A percentile compares a stretch with the other conserved stretches of the same genome.
phyloP scores from a whole-genome alignment of 257 asterid species.

The Linaria vulgaris region DNA sequence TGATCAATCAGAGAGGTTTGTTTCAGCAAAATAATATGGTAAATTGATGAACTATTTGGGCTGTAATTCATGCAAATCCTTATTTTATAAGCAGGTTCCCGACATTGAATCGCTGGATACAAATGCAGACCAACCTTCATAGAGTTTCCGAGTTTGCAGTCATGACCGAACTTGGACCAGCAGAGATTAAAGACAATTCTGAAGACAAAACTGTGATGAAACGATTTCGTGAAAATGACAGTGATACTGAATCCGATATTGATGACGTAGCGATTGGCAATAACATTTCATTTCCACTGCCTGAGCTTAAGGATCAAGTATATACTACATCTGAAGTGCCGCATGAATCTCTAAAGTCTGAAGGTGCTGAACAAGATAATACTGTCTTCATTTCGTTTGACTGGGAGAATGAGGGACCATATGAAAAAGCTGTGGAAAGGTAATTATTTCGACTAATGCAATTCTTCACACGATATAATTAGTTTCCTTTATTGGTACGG shows the following conservation, averaged over 20 bases:
- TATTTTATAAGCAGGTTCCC: conserved; percentile 68
- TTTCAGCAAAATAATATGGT: conserved; percentile 25
- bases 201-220: conserved; percentile 59
- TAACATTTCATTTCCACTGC: conserved; percentile 41
- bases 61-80: conserved; percentile 29
- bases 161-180: conserved; percentile 57
- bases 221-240: conserved; percentile 80
- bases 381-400: conserved; percentile 86
- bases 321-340: conserved; percentile 49
- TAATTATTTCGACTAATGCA: conserved; percentile 26
- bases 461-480: conserved; percentile 8
- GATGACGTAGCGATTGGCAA: conserved; percentile 62
- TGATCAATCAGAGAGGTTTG: conserved; percentile 96
- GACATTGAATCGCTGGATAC: conserved; percentile 96
- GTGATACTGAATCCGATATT: conserved; percentile 87
- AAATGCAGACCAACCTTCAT: conserved; percentile 96
- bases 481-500: not conserved
- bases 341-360: conserved; percentile 62
- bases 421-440: conserved; percentile 91
- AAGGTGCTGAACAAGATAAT: conserved; percentile 51
- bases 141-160: conserved; percentile 93
- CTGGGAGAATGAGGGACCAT: conserved; percentile 93
- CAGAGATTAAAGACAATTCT: conserved; percentile 45
- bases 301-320: conserved; percentile 57
- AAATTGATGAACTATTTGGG: conserved; percentile 23